Evolutionary conservation across 495 filamentous ascomycete species (phyloP).

Genomic region (Penicillium argentinense): DNA sequence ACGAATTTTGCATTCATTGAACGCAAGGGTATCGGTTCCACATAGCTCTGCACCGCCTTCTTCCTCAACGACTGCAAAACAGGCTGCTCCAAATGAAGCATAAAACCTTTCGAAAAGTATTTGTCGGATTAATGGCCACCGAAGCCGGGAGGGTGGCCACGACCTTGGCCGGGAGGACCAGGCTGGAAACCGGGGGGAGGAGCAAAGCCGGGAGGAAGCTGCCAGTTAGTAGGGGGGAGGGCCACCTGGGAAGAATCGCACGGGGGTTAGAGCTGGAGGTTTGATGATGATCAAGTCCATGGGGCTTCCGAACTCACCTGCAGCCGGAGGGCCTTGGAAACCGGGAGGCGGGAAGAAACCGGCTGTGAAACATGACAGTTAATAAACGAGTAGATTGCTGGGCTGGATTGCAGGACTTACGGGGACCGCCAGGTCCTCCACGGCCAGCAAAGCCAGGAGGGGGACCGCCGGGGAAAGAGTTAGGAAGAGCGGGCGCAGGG

Average conservation of each 20-base stretch:
- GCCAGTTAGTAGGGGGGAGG: too few relatives aligned
- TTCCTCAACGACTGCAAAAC: conserved; percentile 11
- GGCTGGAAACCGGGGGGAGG: conserved; percentile 68
- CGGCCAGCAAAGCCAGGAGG: conserved; percentile 76
- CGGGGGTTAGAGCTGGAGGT: too few relatives aligned
- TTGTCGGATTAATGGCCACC: conserved; percentile 60
- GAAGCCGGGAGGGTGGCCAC: conserved; percentile 78
- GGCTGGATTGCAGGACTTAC: conserved; percentile 46
- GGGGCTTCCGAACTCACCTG: too few relatives aligned
- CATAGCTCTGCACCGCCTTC: conserved; percentile 8
- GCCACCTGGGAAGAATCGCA: conserved; percentile 42
- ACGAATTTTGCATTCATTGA: conserved; percentile 10
- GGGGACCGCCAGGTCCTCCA: conserved; percentile 63
- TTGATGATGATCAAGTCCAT: too few relatives aligned
- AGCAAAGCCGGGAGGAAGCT: conserved; percentile 65
- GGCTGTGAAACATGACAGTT: conserved; percentile 5
- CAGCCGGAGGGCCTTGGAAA: too few relatives aligned
- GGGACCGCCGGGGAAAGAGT: conserved; percentile 65
- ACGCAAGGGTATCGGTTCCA: conserved; percentile 6
- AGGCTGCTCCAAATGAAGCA: conserved; percentile 20
- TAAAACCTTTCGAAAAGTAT: conserved; percentile 19
- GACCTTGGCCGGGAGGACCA: conserved; percentile 58
- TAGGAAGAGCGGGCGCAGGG: conserved; percentile 66
- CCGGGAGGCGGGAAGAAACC: conserved; percentile 1
- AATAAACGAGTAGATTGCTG: neutral